Conservation (phyloP, 345 rosid genomes). For the Syzygium oleosum region DNA sequence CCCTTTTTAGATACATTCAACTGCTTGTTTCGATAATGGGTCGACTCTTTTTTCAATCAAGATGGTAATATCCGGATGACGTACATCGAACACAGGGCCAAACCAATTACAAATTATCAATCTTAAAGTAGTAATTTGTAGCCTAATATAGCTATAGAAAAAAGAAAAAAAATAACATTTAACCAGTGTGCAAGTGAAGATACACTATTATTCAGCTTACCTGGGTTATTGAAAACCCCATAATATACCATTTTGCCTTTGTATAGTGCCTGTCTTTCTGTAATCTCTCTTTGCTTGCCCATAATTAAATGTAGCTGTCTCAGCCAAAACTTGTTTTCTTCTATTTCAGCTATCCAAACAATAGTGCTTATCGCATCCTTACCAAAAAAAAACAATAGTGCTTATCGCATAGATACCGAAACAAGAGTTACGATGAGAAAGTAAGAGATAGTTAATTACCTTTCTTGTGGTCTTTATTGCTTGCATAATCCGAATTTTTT, state of each 20-base stretch:
- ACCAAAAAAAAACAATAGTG: neutral
- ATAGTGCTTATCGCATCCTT: neutral
- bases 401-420: neutral
- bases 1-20: neutral
- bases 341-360: neutral
- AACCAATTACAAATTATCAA: neutral
- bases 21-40: neutral
- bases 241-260: neutral
- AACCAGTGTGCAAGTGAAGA: neutral
- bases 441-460: neutral
- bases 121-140: neutral
- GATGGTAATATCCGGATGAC: neutral
- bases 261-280: constrained; percentile 6
- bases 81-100: neutral
- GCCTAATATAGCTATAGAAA: neutral
- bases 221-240: neutral
- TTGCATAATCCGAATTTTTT: neutral
- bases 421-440: neutral
- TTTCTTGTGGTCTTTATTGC: neutral
- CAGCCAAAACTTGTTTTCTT: neutral
- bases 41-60: neutral
- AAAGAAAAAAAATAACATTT: neutral
- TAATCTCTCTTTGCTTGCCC: neutral
- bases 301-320: neutral
- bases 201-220: neutral